Base-by-base conservation (phyloP, 257 asterid genomes). In the Nicotiana noctiflora region DNA sequence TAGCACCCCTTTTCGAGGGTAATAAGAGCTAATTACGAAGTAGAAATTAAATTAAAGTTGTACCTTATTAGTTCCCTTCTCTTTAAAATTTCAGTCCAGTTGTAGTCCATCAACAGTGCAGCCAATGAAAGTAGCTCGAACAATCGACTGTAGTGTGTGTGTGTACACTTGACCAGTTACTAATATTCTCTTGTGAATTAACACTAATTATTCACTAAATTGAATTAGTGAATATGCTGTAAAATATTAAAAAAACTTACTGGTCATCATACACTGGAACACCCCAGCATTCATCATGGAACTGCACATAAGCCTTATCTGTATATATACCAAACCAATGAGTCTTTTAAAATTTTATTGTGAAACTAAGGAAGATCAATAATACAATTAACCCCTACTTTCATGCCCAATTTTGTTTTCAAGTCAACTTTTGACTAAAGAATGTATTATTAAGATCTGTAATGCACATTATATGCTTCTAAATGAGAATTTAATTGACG, bases 261-360 rank as follows among this genome's bases (percentile, higher is more conserved):
- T 89, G 88, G 81, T 93, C 99, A 83, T 95, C 99, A 81, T 92
- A 93, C 66, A 87, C 94, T 67, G 99, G 98, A 86, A 89, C 97
- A 72, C 99, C 99, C 99, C 99, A 95, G 89, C 97, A 95, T 80
- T 95, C 97, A 46, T 95, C 99, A 46, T 95, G 99, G 82, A 95
- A 95, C 80, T 91, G 91, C 12, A 93, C 91, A 81, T 93, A 95
- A 68, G 85, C 83, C 78, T 86, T 84, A 85, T 95, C 99, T 95
- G 96, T 23, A 23, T 61, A 75, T 6, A 55, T 10, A 56, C 18
- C 12, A 19, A 46, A 72, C 14, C 14, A 21, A 21, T 70, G 14
- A 70, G 21, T 31, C 34, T 31, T 31, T 31, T 31, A 4, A 31
- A 31, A 3, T 4, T 4, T n/a, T 34, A 32, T 25, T 18, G 2